Base-by-base conservation (phyloP, 768 basidiomycete genomes). In the Bullera alba region DNA sequence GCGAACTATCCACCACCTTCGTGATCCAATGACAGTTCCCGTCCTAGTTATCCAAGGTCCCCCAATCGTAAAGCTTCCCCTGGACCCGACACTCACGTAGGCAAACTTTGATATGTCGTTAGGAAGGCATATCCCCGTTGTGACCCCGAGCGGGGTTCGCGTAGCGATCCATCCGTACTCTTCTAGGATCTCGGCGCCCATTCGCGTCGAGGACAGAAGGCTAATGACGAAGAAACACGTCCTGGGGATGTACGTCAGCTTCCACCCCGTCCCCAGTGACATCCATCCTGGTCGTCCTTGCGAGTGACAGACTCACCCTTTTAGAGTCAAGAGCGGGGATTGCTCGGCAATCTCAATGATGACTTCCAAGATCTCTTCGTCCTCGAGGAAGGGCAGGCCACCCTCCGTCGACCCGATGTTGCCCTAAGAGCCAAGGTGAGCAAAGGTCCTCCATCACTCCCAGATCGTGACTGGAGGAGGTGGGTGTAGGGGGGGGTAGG, bases 201-300 rank as follows among this genome's bases (percentile, higher is more conserved):
- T 84, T 2, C 82, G 79, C 0, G 93, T 96, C 0, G 86, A 86
- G 2, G 92, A 90, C 44, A 97, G 84, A 41, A 97, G 77, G 1
- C 92, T 92, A 6, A 99, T 77, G 4, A 95, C 88, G 61, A 89
- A 96, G 76, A 92, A 97, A 67, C 91, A 93, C 2, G 95, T 97
- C 15, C 93, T 96, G 59, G 0, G n/a, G 1, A 0, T 17, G 22
- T 38, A 0, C 17, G n/a, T 39, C 32, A 50, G 34, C 21, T 34
- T 10, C 32, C 10, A n/a, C n/a, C 10, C 32, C n/a, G 32, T n/a
- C 10, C 10, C n/a, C 10, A 10, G 42, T 7, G 19, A 44, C 39
- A 17, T 6, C 30, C 41, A 21, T 7, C 17, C 10, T 26, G 14
- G 10, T 36, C 27, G 3, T n/a, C 50, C 32, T 27, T 12, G 38